These are phyloP conservation scores for Trypanosoma conorhini DNA, from an alignment of 208 protist species.

Conservation along the genomic window DNA sequence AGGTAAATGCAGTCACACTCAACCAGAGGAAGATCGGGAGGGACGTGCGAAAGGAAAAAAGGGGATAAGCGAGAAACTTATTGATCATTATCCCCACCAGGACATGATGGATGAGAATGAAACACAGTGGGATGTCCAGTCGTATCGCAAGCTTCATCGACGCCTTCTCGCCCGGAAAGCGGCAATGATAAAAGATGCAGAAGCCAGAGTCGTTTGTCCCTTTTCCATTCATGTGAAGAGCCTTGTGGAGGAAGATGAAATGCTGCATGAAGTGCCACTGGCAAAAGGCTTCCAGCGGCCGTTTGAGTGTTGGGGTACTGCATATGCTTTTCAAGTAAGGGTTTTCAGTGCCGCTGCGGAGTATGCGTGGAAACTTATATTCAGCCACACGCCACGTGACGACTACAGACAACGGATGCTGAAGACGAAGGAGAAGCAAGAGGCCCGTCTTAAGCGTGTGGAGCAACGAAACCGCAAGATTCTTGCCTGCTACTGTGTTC, in stretches of 20 bases:
- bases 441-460: slow-evolving; percentile 72
- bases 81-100: neutral
- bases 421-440: slow-evolving; percentile 57
- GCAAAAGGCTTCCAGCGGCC: slow-evolving; percentile 61
- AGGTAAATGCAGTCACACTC: neutral
- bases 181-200: neutral
- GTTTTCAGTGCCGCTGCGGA: slow-evolving; percentile 76
- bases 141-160: slow-evolving; percentile 3
- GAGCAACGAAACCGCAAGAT: slow-evolving; percentile 89
- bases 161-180: slow-evolving; percentile 3
- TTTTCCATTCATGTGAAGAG: slow-evolving; percentile 54
- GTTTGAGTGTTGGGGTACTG: slow-evolving; percentile 82
- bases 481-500: slow-evolving; percentile 84
- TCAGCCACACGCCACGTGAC: slow-evolving; percentile 90
- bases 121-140: neutral
- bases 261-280: slow-evolving; percentile 43
- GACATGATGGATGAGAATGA: neutral
- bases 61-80: neutral
- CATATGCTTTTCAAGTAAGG: slow-evolving; percentile 51
- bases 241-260: slow-evolving; percentile 66
- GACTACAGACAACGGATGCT: slow-evolving; percentile 88
- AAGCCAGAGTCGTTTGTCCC: slow-evolving; percentile 3
- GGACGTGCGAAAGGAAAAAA: neutral
- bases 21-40: neutral
- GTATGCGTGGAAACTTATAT: slow-evolving; percentile 92